Conservation (phyloP, 1,284 basidiomycete species). For the Irpex lacteus region DNA sequence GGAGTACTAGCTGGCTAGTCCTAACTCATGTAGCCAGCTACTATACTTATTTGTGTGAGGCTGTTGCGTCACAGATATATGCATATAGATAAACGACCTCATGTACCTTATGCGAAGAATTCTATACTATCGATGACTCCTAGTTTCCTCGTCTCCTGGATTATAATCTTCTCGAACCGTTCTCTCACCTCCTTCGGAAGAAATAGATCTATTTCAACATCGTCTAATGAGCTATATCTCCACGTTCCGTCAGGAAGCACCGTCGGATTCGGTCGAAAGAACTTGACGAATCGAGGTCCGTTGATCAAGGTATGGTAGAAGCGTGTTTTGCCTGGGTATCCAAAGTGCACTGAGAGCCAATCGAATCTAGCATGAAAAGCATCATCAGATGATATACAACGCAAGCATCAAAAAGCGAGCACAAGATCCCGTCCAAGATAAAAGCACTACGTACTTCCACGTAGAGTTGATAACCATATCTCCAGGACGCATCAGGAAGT, state of each 20-base stretch:
- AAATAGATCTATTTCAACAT: slow-evolving; percentile 15
- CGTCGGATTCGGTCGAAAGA: slow-evolving; percentile 17
- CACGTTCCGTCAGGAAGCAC: slow-evolving; percentile 14
- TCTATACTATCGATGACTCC: not conserved
- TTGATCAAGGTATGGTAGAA: slow-evolving; percentile 16
- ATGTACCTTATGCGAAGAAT: not conserved
- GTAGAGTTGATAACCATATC: slow-evolving; percentile 18
- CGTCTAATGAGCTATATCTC: not conserved
- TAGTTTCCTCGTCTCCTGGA: not conserved
- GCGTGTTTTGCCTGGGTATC: slow-evolving; percentile 14
- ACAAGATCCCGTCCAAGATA: too few species aligned
- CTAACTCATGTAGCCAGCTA: too few species aligned
- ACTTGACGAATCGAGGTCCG: slow-evolving; percentile 16
- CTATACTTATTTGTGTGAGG: too few species aligned
- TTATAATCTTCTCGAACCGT: slow-evolving; percentile 5
- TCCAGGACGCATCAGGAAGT: slow-evolving; percentile 13
- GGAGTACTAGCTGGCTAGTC: too few species aligned
- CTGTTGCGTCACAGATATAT: too few species aligned
- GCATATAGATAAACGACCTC: too few species aligned
- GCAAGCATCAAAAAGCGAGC: not conserved
- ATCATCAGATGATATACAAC: not conserved
- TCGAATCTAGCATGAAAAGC: slow-evolving; percentile 14
- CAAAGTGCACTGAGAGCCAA: slow-evolving; percentile 20
- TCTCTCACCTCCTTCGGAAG: not conserved
- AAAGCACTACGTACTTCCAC: slow-evolving; percentile 11